phyloP scores from a whole-genome alignment of 2,329 filamentous ascomycete species.

The Alternaria gaisen region DNA sequence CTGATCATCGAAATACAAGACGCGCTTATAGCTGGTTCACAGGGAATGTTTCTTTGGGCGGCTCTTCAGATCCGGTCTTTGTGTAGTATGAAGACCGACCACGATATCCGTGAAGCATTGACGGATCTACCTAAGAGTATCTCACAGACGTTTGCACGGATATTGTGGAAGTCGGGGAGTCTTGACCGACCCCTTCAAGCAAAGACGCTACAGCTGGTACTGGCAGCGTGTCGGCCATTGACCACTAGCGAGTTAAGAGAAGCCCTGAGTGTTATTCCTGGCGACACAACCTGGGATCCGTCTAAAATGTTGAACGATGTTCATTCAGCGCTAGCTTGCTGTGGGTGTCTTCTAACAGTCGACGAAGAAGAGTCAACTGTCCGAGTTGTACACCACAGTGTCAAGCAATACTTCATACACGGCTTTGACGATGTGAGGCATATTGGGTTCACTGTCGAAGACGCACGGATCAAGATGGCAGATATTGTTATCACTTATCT shows the following conservation, averaged over 20 bases:
- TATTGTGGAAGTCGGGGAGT: conserved; percentile 9
- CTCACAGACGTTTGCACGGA: conserved; percentile 17
- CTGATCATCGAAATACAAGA: conserved; percentile 41
- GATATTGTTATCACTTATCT: conserved; percentile 34
- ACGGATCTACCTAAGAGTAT: conserved; percentile 28
- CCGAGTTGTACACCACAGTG: conserved; percentile 30
- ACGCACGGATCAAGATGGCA: conserved; percentile 22
- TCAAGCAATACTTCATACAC: conserved; percentile 29
- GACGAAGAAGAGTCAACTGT: conserved; percentile 39
- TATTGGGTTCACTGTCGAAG: conserved; percentile 1
- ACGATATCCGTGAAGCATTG: conserved; percentile 44
- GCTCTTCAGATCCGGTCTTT: conserved; percentile 32
- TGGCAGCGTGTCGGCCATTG: conserved; percentile 41
- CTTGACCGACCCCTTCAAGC: conserved; percentile 24
- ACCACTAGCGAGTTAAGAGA: conserved; percentile 50
- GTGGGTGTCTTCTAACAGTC: conserved; percentile 33
- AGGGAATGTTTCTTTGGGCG: conserved; percentile 43
- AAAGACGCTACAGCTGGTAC: conserved; percentile 45
- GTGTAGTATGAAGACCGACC: conserved; percentile 50
- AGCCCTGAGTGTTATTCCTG: conserved; percentile 50
- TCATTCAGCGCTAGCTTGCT: conserved; percentile 27
- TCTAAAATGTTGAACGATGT: conserved; percentile 28
- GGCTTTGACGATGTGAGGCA: neutral
- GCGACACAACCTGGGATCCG: conserved; percentile 31
- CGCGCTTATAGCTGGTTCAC: conserved; percentile 26